A percentile compares a stretch with the other conserved stretches of the same genome.
Evolutionary conservation across 495 filamentous ascomycete species (phyloP).

Genomic region (Xanthoparmelia taractica): DNA sequence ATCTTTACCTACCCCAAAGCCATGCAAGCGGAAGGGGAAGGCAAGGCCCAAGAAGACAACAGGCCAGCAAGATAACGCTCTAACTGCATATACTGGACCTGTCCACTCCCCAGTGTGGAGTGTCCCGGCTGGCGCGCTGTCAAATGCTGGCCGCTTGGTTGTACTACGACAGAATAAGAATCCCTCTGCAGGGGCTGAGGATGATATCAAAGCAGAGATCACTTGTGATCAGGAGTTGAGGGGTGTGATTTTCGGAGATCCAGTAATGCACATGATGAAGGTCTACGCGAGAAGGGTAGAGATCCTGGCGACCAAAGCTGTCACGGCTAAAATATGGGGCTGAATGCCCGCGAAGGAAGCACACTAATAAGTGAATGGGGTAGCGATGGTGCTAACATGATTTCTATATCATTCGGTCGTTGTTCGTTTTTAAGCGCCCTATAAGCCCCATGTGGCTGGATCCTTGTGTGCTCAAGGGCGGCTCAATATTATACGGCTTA

Average conservation of each 20-base stretch:
- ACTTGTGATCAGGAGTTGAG: slow-evolving; percentile 57
- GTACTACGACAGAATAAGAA: slow-evolving; percentile 41
- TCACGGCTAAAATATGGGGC: slow-evolving; percentile 40
- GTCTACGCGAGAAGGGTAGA: slow-evolving; percentile 64
- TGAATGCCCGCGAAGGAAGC: background rate
- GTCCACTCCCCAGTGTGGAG: slow-evolving; percentile 44
- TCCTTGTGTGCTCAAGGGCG: background rate
- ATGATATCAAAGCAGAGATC: slow-evolving; percentile 53
- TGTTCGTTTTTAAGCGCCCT: background rate
- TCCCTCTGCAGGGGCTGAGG: slow-evolving; percentile 31
- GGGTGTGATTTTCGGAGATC: slow-evolving; percentile 68
- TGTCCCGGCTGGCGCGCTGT: slow-evolving; percentile 53
- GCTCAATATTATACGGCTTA: background rate
- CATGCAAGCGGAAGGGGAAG: slow-evolving; percentile 17
- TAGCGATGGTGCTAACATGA: background rate
- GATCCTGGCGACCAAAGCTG: slow-evolving; percentile 56
- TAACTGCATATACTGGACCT: slow-evolving; percentile 15
- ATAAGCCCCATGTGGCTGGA: background rate
- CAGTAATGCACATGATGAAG: slow-evolving; percentile 69
- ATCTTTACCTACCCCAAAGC: slow-evolving; percentile 12
- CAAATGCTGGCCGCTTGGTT: slow-evolving; percentile 60
- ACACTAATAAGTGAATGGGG: background rate
- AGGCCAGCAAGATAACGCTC: background rate
- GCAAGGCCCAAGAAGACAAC: slow-evolving; percentile 12
- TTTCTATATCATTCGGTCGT: background rate